Percentiles rank a stretch among this genome's conserved stretches.
phyloP scores from a whole-genome alignment of 2,329 filamentous ascomycete genomes.

The Pleomassaria siparia region DNA sequence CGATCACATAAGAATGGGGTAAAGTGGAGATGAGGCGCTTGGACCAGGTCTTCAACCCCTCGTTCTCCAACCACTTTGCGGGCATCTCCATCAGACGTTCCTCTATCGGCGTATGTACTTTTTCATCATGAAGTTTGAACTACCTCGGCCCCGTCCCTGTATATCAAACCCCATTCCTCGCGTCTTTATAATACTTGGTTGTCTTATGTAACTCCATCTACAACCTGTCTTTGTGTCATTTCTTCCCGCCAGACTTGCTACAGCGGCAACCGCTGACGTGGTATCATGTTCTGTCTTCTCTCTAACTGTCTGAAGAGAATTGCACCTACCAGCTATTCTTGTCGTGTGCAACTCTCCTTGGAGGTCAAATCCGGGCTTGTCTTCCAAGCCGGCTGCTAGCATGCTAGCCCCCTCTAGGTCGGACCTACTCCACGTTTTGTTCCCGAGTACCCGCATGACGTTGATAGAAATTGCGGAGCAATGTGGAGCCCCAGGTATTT shows the following conservation, averaged over 20 bases:
- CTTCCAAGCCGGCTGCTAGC: not conserved
- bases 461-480: not conserved
- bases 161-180: too few relatives aligned
- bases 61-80: not conserved
- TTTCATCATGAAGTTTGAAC: too few relatives aligned
- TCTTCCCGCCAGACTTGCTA: too few relatives aligned
- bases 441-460: not conserved
- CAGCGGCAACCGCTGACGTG: too few relatives aligned
- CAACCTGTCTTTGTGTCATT: too few relatives aligned
- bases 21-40: not conserved
- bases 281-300: too few relatives aligned
- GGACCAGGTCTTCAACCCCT: constrained; percentile 1
- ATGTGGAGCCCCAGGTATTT: not conserved
- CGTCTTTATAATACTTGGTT: too few relatives aligned
- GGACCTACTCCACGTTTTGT: not conserved
- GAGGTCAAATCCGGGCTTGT: not conserved
- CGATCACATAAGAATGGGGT: not conserved
- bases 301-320: not conserved
- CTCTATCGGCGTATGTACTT: too few relatives aligned
- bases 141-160: too few relatives aligned
- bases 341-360: not conserved
- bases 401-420: not conserved
- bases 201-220: too few relatives aligned
- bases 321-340: too few relatives aligned
- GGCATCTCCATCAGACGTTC: too few relatives aligned